Base-by-base conservation (phyloP, 805 yeast genomes). In the Yarrowia hollandica region DNA sequence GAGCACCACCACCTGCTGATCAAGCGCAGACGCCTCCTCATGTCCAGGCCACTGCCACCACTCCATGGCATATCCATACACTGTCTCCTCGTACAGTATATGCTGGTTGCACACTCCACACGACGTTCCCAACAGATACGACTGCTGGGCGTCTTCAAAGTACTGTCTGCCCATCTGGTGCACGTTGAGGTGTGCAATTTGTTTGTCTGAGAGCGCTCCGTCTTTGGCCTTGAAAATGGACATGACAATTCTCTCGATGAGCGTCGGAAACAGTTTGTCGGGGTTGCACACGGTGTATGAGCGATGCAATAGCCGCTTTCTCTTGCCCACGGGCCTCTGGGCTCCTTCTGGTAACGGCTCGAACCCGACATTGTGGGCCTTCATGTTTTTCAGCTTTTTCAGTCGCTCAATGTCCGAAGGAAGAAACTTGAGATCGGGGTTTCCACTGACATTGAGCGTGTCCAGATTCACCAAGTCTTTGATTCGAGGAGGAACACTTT, bases 301-400 rank as follows among this genome's bases (percentile, higher is more conserved):
- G 19, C 52, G 56, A 23, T 21, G 59, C 15, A 38, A 16, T 33
- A 50, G 30, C 14, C 10, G 33, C 30, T 19, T 28, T 19, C 15
- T 30, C 21, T 42, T 23, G 21, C 25, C 14, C 3, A 41, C 5
- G 42, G 63, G 30, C 31, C n/a, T 11, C 12, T 12, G 16, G 21
- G 31, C 37, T n/a, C 35, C 38, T 19, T 23, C 30, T 1, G 71
- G 72, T 11, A 62, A 62, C 33, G 61, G 54, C 5, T 62, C 18
- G 23, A 74, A 67, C 12, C 72, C 72, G 46, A 75, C 75, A 9
- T 77, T 77, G 34, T 67, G 63, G n/a, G 71, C 64, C 4, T 73
- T 65, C 25, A 75, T 60, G 10, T 67, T 62, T 15, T 60, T 57
- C 41, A 74, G 67, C 7, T 61, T 33, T 7, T 62, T 62, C 35